These are phyloP conservation scores for Kuraishia borneana DNA, from an alignment of 805 yeast genomes.

Conservation along the genomic window DNA sequence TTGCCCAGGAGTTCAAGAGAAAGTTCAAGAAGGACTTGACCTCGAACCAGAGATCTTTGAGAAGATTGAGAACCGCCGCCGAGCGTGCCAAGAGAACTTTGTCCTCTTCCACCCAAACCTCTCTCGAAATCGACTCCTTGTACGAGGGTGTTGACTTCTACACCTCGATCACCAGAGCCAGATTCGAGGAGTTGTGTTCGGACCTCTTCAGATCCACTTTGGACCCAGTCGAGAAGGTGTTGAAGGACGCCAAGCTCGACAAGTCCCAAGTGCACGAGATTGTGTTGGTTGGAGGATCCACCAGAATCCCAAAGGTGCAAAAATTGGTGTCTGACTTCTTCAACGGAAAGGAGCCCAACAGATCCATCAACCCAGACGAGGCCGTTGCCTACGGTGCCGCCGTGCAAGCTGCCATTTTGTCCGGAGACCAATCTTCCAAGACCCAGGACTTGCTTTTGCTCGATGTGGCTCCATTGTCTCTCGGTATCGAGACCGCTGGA, in stretches of 20 bases:
- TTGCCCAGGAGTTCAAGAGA: constrained; percentile 84
- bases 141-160: constrained; percentile 94
- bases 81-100: constrained; percentile 98
- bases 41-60: constrained; percentile 85
- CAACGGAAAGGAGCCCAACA: constrained; percentile 93
- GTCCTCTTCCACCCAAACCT: constrained; percentile 92
- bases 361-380: constrained; percentile 97
- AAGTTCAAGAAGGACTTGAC: constrained; percentile 90
- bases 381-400: constrained; percentile 99
- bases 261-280: constrained; percentile 87
- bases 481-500: constrained; percentile 99
- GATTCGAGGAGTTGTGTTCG: constrained; percentile 94
- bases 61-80: constrained; percentile 98
- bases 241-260: constrained; percentile 71
- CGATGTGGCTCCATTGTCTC: constrained; percentile 95
- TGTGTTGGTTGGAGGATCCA: constrained; percentile 96
- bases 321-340: constrained; percentile 89
- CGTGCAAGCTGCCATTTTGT: constrained; percentile 97
- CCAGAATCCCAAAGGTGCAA: constrained; percentile 98
- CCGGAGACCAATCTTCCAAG: constrained; percentile 91
- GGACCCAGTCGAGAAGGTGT: constrained; percentile 90
- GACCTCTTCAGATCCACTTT: constrained; percentile 87
- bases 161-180: constrained; percentile 91
- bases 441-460: constrained; percentile 91
- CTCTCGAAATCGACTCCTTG: constrained; percentile 93